phyloP scores from a whole-genome alignment of 257 asterid species.

The Verbena officinalis region DNA sequence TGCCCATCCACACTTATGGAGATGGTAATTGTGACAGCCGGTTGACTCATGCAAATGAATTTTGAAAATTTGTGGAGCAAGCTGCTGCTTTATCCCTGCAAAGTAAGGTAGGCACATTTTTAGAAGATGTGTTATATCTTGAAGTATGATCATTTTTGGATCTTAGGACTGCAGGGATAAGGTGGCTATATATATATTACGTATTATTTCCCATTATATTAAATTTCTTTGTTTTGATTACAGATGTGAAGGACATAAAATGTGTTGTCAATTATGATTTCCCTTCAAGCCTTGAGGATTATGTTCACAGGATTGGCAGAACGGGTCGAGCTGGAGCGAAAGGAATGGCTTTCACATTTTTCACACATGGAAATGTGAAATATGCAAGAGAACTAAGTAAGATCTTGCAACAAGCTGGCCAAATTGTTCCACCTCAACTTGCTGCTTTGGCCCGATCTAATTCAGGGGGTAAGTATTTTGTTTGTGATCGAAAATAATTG shows the following conservation, averaged over 20 bases:
- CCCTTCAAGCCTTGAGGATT: slow-evolving; percentile 88
- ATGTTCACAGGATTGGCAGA: slow-evolving; percentile 93
- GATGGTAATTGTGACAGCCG: slow-evolving; percentile 85
- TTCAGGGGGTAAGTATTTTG: slow-evolving; percentile 51
- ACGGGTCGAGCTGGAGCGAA: slow-evolving; percentile 97
- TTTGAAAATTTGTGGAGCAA: slow-evolving; percentile 56
- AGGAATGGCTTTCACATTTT: slow-evolving; percentile 80
- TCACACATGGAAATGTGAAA: slow-evolving; percentile 78
- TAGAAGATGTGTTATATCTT: slow-evolving; percentile 68
- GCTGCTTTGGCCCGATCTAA: slow-evolving; percentile 58
- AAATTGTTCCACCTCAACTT: slow-evolving; percentile 78
- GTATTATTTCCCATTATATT: slow-evolving; percentile 10
- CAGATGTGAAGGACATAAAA: slow-evolving; percentile 97
- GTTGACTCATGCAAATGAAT: slow-evolving; percentile 66
- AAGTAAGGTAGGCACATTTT: slow-evolving; percentile 91
- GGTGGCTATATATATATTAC: slow-evolving; percentile 58
- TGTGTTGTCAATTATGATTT: slow-evolving; percentile 88
- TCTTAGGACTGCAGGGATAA: slow-evolving; percentile 93
- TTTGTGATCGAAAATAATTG: too few species aligned
- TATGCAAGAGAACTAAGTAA: slow-evolving; percentile 65
- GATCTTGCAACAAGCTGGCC: slow-evolving; percentile 86
- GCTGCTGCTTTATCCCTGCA: slow-evolving; percentile 97
- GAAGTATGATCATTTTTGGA: slow-evolving; percentile 46
- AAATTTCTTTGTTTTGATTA: slow-evolving; percentile 29
- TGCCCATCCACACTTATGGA: slow-evolving; percentile 94